Evolutionary conservation across 1,284 basidiomycete species (phyloP).

Genomic region (Microbotryum silenes-acaulis): DNA sequence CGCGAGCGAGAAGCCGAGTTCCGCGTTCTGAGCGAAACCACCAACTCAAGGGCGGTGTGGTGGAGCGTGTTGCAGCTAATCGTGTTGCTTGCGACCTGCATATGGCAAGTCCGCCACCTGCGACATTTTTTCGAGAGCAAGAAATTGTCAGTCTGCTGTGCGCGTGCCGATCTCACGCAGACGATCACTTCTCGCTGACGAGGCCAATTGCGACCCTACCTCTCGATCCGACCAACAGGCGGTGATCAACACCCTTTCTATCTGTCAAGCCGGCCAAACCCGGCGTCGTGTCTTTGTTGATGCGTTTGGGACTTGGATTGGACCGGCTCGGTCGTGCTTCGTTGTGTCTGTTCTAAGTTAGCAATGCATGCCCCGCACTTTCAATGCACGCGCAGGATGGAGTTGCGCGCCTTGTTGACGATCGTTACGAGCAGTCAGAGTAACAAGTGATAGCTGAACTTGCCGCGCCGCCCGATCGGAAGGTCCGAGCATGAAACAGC

Average conservation of each 20-base stretch:
- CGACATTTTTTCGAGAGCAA: constrained; percentile 29
- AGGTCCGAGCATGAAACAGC: too few relatives aligned
- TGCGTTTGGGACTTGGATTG: too few relatives aligned
- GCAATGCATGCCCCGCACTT: too few relatives aligned
- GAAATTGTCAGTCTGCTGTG: constrained; percentile 22
- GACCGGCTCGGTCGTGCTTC: too few relatives aligned
- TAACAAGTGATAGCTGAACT: too few relatives aligned
- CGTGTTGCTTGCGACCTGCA: constrained; percentile 73
- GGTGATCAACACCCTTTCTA: background rate
- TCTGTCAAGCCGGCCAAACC: too few relatives aligned
- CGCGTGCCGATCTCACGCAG: constrained; percentile 2
- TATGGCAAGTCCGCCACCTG: constrained; percentile 88
- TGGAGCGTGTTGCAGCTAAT: constrained; percentile 82
- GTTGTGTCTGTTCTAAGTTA: too few relatives aligned
- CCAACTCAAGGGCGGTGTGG: constrained; percentile 85
- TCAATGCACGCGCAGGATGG: too few relatives aligned
- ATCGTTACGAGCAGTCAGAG: too few relatives aligned
- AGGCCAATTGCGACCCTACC: background rate
- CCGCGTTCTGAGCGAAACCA: constrained; percentile 76
- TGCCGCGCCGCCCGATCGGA: too few relatives aligned
- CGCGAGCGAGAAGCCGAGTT: constrained; percentile 85
- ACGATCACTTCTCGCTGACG: background rate
- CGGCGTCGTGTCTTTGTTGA: too few relatives aligned
- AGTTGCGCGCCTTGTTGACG: too few relatives aligned
- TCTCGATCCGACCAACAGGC: background rate